These are phyloP conservation scores for Boletus semigastroideus DNA, from an alignment of 1,284 basidiomycete species.

Conservation along the genomic window DNA sequence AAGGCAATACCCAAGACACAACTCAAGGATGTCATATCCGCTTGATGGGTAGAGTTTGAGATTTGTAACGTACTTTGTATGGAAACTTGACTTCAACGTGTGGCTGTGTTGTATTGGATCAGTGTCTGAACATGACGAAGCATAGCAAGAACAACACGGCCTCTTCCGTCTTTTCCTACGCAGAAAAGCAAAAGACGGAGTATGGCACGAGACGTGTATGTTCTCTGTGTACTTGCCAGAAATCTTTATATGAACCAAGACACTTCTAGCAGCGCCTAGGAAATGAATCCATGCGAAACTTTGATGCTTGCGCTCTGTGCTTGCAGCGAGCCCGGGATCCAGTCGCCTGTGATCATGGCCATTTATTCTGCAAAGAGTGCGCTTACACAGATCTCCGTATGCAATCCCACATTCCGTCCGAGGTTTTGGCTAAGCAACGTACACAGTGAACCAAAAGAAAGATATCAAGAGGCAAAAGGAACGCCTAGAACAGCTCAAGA, in stretches of 20 bases:
- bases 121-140: constrained; percentile 65
- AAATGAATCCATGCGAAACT: constrained; percentile 85
- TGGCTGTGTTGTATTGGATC: constrained; percentile 1
- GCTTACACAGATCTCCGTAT: constrained; percentile 73
- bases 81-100: neutral
- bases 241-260: constrained; percentile 6
- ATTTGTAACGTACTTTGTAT: too few relatives aligned
- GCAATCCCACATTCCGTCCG: constrained; percentile 26
- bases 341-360: constrained; percentile 79
- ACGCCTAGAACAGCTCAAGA: constrained; percentile 68
- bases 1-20: constrained; percentile 27
- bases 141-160: constrained; percentile 89
- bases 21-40: constrained; percentile 17
- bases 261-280: constrained; percentile 75
- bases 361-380: constrained; percentile 91
- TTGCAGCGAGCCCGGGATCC: constrained; percentile 78
- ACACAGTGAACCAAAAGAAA: constrained; percentile 79
- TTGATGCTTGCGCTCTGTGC: constrained; percentile 86
- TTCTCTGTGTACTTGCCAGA: constrained; percentile 7
- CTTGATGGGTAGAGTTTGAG: constrained; percentile 2
- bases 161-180: constrained; percentile 83
- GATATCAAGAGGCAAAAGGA: constrained; percentile 85
- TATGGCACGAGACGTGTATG: constrained; percentile 77
- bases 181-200: constrained; percentile 79
- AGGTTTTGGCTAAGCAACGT: constrained; percentile 7